Percentiles rank a stretch among this genome's conserved stretches.
phyloP scores from a whole-genome alignment of 1,284 basidiomycete genomes.

The Boletellus deceptivus region DNA sequence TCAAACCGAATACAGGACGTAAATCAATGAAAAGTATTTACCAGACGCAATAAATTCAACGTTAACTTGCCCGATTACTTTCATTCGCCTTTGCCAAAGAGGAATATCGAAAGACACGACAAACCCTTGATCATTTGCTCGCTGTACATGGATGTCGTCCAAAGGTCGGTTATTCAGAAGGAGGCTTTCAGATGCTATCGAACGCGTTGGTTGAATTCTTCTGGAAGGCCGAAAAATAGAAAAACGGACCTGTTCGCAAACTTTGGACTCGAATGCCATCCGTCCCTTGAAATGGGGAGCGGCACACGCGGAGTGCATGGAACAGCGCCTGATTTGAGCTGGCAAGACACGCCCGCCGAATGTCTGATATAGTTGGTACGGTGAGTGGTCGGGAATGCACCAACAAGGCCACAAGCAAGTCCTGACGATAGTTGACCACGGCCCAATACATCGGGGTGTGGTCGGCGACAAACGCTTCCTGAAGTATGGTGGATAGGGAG shows the following conservation, averaged over 20 bases:
- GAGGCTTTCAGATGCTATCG: constrained; percentile 52
- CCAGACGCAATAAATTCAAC: constrained; percentile 67
- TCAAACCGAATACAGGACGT: neutral
- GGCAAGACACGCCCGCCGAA: constrained; percentile 62
- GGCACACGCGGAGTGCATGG: constrained; percentile 49
- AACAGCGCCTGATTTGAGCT: constrained; percentile 63
- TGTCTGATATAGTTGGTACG: constrained; percentile 49
- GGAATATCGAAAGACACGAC: constrained; percentile 52
- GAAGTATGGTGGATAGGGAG: constrained; percentile 49
- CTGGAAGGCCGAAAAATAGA: constrained; percentile 41
- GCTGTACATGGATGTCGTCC: constrained; percentile 54
- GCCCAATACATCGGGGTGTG: constrained; percentile 73
- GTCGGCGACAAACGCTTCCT: constrained; percentile 58
- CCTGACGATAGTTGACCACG: constrained; percentile 52
- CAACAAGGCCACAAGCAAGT: constrained; percentile 47
- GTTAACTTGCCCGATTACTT: constrained; percentile 48
- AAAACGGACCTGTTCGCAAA: constrained; percentile 14
- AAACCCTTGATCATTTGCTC: constrained; percentile 50
- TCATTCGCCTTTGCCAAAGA: constrained; percentile 67
- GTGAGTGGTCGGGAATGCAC: constrained; percentile 48
- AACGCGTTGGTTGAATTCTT: neutral
- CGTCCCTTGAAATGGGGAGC: constrained; percentile 23
- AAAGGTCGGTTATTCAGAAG: constrained; percentile 50
- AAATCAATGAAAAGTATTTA: neutral
- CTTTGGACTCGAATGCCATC: constrained; percentile 17